Conservation (phyloP, 768 basidiomycete species). For the Pholiota microspora region DNA sequence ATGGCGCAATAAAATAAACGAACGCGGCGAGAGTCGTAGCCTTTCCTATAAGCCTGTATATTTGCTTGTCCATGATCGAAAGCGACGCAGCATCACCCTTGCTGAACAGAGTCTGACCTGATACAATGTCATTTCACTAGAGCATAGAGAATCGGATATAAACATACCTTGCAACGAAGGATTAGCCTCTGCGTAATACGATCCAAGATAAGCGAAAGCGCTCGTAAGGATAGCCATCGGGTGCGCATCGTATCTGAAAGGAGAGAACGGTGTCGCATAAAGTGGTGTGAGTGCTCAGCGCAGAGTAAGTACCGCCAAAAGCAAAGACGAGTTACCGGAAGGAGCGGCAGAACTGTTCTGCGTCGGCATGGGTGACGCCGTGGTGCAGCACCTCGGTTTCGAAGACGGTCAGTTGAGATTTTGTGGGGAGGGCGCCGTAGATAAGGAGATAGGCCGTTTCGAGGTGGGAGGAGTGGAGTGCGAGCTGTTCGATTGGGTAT, state of each 20-base stretch:
- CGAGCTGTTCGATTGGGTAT: slow-evolving; percentile 91
- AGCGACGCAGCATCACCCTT: slow-evolving; percentile 65
- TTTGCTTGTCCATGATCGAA: slow-evolving; percentile 87
- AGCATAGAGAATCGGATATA: neutral
- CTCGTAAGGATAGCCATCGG: slow-evolving; percentile 90
- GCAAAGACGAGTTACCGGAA: slow-evolving; percentile 44
- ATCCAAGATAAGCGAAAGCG: slow-evolving; percentile 85
- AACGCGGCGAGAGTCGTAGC: slow-evolving; percentile 86
- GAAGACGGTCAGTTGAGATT: slow-evolving; percentile 58
- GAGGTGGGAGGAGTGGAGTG: slow-evolving; percentile 73
- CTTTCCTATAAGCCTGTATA: slow-evolving; percentile 85
- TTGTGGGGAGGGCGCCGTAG: slow-evolving; percentile 77
- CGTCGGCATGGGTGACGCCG: slow-evolving; percentile 62
- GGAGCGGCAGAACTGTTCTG: slow-evolving; percentile 65
- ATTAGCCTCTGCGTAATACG: slow-evolving; percentile 86
- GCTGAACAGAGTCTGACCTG: slow-evolving; percentile 79
- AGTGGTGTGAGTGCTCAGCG: neutral
- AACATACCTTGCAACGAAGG: slow-evolving; percentile 74
- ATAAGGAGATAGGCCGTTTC: slow-evolving; percentile 88
- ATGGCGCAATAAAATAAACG: slow-evolving; percentile 23
- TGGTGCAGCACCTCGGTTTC: slow-evolving; percentile 80
- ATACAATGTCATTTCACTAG: neutral
- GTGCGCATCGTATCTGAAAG: slow-evolving; percentile 78
- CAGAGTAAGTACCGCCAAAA: neutral
- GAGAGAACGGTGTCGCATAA: too few species aligned